These are phyloP conservation scores for Rhizophagus clarus DNA, from an alignment of 192 early-diverging fungal genomes.

Conservation along the genomic window DNA sequence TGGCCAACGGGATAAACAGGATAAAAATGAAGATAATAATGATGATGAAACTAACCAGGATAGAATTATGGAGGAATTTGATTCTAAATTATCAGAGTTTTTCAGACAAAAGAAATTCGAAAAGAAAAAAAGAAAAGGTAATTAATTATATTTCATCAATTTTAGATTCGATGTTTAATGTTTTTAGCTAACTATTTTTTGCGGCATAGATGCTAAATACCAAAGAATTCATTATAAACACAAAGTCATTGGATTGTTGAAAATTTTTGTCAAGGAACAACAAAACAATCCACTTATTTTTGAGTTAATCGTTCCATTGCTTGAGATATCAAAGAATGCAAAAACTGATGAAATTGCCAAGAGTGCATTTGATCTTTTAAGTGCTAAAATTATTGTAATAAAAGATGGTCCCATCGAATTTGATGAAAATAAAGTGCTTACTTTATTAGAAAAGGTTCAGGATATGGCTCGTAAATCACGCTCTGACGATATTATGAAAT, in stretches of 20 bases:
- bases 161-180: not conserved
- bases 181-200: not conserved
- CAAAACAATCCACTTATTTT: constrained; percentile 19
- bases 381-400: not conserved
- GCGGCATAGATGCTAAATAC: not conserved
- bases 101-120: not conserved
- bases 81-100: not conserved
- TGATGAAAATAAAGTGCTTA: not conserved
- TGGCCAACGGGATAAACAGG: not conserved
- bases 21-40: not conserved
- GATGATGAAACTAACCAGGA: not conserved
- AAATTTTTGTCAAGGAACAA: constrained; percentile 4
- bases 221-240: constrained; percentile 15
- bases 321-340: not conserved
- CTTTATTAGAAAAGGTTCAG: constrained; percentile 1
- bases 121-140: constrained; percentile 16
- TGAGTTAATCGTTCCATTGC: not conserved
- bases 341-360: constrained; percentile 14
- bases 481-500: not conserved
- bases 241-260: constrained; percentile 14
- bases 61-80: constrained; percentile 7
- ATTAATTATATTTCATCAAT: not conserved
- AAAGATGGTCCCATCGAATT: not conserved
- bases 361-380: not conserved
- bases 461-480: not conserved